Evolutionary conservation across 2,329 filamentous ascomycete species (phyloP).

Genomic region (Phialocephala subalpina): DNA sequence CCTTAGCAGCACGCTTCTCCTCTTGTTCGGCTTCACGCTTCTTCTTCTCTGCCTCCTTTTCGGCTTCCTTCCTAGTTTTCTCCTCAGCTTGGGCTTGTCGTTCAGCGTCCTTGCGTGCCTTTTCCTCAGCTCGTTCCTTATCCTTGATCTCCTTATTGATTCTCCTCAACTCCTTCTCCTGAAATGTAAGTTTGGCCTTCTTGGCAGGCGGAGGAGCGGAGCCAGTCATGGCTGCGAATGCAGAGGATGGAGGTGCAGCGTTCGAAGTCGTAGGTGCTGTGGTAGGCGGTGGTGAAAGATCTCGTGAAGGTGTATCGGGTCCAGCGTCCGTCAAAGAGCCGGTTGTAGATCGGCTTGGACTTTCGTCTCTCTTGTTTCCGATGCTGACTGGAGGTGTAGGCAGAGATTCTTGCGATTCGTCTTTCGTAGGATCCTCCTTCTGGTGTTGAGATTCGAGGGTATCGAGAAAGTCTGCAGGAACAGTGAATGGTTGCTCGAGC

Average conservation of each 20-base stretch:
- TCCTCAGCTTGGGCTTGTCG: slow-evolving; percentile 32
- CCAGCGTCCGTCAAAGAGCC: slow-evolving; percentile 35
- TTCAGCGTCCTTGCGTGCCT: slow-evolving; percentile 1
- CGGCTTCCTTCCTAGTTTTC: slow-evolving; percentile 41
- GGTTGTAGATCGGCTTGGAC: slow-evolving; percentile 33
- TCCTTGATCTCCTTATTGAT: slow-evolving; percentile 43
- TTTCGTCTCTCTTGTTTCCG: slow-evolving; percentile 20
- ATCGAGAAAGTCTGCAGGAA: slow-evolving; percentile 20
- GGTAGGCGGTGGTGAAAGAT: slow-evolving; percentile 10
- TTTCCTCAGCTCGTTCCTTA: slow-evolving; percentile 38
- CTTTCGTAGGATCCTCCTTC: slow-evolving; percentile 5
- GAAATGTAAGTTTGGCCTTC: slow-evolving; percentile 39
- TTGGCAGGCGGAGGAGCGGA: slow-evolving; percentile 35
- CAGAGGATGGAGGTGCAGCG: slow-evolving; percentile 21
- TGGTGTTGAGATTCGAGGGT: not conserved
- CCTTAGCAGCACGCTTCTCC: slow-evolving; percentile 42
- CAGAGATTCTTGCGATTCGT: slow-evolving; percentile 6
- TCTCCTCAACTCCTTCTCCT: slow-evolving; percentile 47
- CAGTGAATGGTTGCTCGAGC: slow-evolving; percentile 27
- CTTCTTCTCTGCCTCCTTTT: slow-evolving; percentile 24
- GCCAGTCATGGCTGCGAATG: slow-evolving; percentile 35
- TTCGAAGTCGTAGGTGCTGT: not conserved
- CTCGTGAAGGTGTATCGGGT: slow-evolving; percentile 31
- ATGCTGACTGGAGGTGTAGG: slow-evolving; percentile 26
- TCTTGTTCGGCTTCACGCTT: slow-evolving; percentile 35